These are phyloP conservation scores for Fusarium goolgardi DNA, from an alignment of 2,329 filamentous ascomycete species.

Conservation along the genomic window DNA sequence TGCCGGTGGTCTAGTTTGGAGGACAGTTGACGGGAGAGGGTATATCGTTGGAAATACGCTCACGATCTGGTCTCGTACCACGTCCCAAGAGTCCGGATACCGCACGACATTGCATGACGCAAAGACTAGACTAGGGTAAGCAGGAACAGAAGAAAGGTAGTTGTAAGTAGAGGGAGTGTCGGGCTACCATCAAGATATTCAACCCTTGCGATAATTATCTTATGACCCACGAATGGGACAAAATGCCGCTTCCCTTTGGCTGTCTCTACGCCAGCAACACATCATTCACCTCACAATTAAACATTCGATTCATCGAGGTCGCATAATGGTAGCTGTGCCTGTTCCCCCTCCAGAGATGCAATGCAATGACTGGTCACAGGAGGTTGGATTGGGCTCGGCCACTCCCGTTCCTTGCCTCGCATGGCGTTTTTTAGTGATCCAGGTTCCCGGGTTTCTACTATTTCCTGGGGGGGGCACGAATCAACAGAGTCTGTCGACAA, in stretches of 20 bases:
- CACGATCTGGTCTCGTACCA: neutral
- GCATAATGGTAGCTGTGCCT: neutral
- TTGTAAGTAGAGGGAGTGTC: neutral
- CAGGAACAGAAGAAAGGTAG: neutral
- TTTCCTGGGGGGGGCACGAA: neutral
- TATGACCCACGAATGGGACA: neutral
- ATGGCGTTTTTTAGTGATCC: conserved; percentile 22
- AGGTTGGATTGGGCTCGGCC: conserved; percentile 17
- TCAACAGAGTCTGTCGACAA: neutral
- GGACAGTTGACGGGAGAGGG: neutral
- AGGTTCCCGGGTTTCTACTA: neutral
- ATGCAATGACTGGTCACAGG: neutral
- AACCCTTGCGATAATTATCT: neutral
- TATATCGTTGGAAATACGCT: neutral
- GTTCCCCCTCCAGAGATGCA: neutral
- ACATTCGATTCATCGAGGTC: neutral
- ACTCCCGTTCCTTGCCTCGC: conserved; percentile 41
- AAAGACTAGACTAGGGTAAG: neutral
- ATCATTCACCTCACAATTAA: neutral
- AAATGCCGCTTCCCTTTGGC: neutral
- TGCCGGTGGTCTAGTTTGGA: neutral
- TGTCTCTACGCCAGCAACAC: neutral
- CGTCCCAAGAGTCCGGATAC: neutral
- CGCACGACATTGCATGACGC: neutral
- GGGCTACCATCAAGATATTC: neutral